Percentiles rank a stretch among this genome's conserved stretches.
Evolutionary conservation across 179 eudicot species (phyloP).

Genomic region (Spinacia oleracea): DNA sequence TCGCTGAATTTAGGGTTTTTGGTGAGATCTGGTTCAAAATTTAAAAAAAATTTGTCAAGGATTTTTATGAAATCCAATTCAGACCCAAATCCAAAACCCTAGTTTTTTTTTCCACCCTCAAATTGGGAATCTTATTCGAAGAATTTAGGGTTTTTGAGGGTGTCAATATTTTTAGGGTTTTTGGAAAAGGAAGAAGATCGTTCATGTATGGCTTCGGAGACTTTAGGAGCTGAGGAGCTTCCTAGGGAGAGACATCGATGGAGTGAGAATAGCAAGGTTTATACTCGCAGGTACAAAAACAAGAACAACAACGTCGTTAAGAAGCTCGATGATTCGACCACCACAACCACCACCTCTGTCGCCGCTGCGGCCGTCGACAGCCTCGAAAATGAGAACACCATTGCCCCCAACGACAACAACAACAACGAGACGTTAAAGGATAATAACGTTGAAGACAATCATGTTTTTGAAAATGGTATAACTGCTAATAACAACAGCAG

Average conservation of each 20-base stretch:
- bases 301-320: constrained; percentile 8
- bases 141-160: constrained; percentile 33
- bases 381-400: background rate
- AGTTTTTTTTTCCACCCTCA: constrained; percentile 8
- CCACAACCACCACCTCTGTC: background rate
- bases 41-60: background rate
- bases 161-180: constrained; percentile 25
- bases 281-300: constrained; percentile 39
- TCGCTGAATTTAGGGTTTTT: constrained; percentile 16
- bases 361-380: background rate
- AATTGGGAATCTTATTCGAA: background rate
- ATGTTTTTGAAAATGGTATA: background rate
- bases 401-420: background rate
- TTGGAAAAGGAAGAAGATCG: constrained; percentile 13
- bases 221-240: constrained; percentile 41
- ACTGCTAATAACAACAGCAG: background rate
- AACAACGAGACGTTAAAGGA: background rate
- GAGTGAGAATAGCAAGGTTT: constrained; percentile 55
- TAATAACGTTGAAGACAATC: background rate
- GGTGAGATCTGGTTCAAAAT: constrained; percentile 16
- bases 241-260: constrained; percentile 41
- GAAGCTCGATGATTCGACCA: background rate
- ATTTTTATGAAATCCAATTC: constrained; percentile 12
- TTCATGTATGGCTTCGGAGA: constrained; percentile 70
- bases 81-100: constrained; percentile 30